phyloP scores from a whole-genome alignment of 1,284 basidiomycete genomes.

The Sanguinoderma infundibulare region DNA sequence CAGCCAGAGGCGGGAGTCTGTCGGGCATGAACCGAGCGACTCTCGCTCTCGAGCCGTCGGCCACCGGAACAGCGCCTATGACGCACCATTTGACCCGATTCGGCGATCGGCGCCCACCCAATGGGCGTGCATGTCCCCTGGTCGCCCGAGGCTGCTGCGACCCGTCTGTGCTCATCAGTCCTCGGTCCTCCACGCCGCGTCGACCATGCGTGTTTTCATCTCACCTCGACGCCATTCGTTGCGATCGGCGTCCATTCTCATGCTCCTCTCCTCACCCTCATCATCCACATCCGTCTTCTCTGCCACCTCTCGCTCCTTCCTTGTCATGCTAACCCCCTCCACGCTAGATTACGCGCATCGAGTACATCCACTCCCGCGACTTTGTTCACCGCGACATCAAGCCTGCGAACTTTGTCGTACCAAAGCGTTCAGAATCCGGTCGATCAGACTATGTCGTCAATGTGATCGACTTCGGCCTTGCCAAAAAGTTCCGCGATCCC shows the following conservation, averaged over 20 bases:
- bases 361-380: constrained; percentile 75
- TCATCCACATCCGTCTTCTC: constrained; percentile 12
- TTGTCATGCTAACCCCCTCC: constrained; percentile 19
- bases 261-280: constrained; percentile 3
- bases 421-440: constrained; percentile 48
- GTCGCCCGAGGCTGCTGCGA: too few species aligned
- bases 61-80: constrained; percentile 15
- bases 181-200: not conserved
- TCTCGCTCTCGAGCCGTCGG: too few species aligned
- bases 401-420: constrained; percentile 93
- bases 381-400: constrained; percentile 95
- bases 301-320: not conserved
- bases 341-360: constrained; percentile 70
- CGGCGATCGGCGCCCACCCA: not conserved
- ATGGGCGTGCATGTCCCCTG: not conserved
- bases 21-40: not conserved
- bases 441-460: constrained; percentile 66
- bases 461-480: constrained; percentile 97
- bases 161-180: too few species aligned
- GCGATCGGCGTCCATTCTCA: not conserved
- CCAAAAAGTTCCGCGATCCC: constrained; percentile 92
- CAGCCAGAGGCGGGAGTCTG: not conserved
- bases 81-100: not conserved
- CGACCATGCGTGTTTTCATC: not conserved
- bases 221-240: not conserved